Percentiles rank a stretch among this genome's conserved stretches.
Conservation (phyloP, 2,329 filamentous ascomycete genomes). For the Talaromyces islandicus region DNA sequence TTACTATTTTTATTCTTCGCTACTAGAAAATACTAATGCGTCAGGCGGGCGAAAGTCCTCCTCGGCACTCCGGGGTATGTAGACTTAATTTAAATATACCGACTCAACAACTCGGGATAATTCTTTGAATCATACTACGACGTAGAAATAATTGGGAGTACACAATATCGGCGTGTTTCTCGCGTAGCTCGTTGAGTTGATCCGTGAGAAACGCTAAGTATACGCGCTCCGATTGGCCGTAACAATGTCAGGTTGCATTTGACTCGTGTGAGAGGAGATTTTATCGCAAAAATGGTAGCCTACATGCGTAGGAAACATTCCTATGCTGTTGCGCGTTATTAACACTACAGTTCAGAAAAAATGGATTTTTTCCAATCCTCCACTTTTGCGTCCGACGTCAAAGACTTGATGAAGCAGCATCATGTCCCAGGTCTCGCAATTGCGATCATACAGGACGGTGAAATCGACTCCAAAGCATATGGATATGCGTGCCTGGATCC, state of each 20-base stretch:
- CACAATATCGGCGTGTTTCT: too few species aligned
- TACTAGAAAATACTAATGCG: too few species aligned
- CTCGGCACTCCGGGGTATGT: too few species aligned
- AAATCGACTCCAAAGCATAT: constrained; percentile 11
- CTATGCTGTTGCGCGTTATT: neutral
- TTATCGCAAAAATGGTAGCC: neutral
- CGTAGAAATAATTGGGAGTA: too few species aligned
- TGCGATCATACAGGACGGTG: constrained; percentile 11
- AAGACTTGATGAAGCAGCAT: constrained; percentile 12
- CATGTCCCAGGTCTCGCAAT: constrained; percentile 17
- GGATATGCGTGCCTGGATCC: constrained; percentile 15
- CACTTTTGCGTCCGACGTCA: constrained; percentile 6
- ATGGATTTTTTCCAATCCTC: constrained; percentile 12
- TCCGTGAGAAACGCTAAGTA: too few species aligned
- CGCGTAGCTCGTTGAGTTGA: too few species aligned
- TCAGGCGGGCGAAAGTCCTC: too few species aligned
- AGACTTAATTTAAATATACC: too few species aligned
- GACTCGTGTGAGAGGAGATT: neutral
- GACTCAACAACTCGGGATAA: too few species aligned
- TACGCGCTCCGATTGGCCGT: neutral
- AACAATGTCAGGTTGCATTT: neutral
- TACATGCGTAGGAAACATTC: neutral
- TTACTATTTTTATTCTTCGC: too few species aligned
- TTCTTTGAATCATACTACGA: too few species aligned
- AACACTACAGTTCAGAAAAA: neutral